phyloP scores from a whole-genome alignment of 1,284 basidiomycete genomes.

The Singerocomus inundabilis region DNA sequence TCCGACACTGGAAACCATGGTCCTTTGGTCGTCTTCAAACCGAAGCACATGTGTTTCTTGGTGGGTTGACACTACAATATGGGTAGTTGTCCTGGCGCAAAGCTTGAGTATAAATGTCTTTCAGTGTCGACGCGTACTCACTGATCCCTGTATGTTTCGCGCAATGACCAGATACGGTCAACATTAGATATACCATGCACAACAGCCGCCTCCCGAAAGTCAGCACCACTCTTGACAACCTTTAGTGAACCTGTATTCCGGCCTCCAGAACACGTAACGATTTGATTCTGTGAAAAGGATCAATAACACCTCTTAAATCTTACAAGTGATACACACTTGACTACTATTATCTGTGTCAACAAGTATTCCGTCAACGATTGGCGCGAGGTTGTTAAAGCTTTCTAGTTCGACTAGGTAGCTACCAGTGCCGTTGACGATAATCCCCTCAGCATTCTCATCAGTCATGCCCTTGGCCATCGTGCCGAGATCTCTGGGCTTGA shows the following conservation, averaged over 20 bases:
- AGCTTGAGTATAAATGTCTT: background rate
- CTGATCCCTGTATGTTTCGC: conserved; percentile 48
- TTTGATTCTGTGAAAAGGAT: conserved; percentile 54
- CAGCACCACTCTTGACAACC: conserved; percentile 83
- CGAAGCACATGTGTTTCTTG: conserved; percentile 52
- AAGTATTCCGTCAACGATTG: conserved; percentile 81
- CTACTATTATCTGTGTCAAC: conserved; percentile 76
- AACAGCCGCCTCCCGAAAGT: conserved; percentile 66
- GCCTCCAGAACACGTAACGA: conserved; percentile 89
- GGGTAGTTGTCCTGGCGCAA: conserved; percentile 44
- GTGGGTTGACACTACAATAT: conserved; percentile 59
- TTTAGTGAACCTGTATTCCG: conserved; percentile 80
- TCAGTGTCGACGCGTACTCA: conserved; percentile 36
- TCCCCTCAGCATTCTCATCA: conserved; percentile 38
- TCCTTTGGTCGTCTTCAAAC: conserved; percentile 39
- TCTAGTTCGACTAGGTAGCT: conserved; percentile 60
- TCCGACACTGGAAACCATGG: conserved; percentile 37
- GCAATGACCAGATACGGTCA: conserved; percentile 64
- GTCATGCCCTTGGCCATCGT: conserved; percentile 33
- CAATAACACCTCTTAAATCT: background rate
- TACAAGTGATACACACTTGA: conserved; percentile 49
- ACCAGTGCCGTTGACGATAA: conserved; percentile 49
- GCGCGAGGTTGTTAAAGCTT: conserved; percentile 79
- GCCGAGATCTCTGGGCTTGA: conserved; percentile 34
- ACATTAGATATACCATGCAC: conserved; percentile 62